Conservation (phyloP, 2,329 filamentous ascomycete genomes). For the Remersonia thermophila region DNA sequence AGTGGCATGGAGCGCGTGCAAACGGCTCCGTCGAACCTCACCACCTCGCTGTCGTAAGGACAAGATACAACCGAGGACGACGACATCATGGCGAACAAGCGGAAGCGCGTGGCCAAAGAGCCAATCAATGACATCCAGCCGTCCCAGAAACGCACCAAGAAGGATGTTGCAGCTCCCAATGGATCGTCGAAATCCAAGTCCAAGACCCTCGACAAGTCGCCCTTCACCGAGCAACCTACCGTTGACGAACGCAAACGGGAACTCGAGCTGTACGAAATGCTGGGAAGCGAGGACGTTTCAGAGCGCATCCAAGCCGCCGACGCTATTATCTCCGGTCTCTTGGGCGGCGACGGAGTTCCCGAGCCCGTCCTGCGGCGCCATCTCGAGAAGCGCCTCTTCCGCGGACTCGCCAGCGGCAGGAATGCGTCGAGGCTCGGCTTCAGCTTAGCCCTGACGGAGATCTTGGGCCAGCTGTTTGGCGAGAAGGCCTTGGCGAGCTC, state of each 20-base stretch:
- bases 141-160: slow-evolving; percentile 26
- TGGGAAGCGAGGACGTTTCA: slow-evolving; percentile 45
- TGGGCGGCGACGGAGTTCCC: slow-evolving; percentile 35
- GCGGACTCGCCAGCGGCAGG: slow-evolving; percentile 77
- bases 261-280: slow-evolving; percentile 45
- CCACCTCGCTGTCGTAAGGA: not conserved
- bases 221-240: slow-evolving; percentile 40
- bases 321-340: slow-evolving; percentile 43
- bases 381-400: slow-evolving; percentile 59
- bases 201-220: slow-evolving; percentile 25
- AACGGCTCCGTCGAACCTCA: not conserved
- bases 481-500: slow-evolving; percentile 29
- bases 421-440: slow-evolving; percentile 85
- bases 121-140: slow-evolving; percentile 18
- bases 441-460: slow-evolving; percentile 74
- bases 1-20: not conserved
- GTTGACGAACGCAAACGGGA: slow-evolving; percentile 46
- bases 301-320: slow-evolving; percentile 47
- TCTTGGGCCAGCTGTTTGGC: slow-evolving; percentile 59
- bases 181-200: slow-evolving; percentile 13
- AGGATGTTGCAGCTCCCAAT: slow-evolving; percentile 17
- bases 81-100: slow-evolving; percentile 29
- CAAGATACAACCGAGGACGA: not conserved
- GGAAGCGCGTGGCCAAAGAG: slow-evolving; percentile 29
- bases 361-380: slow-evolving; percentile 46